Percentiles rank a stretch among this genome's conserved stretches.
Evolutionary conservation across 176 grass and related monocot genomes (phyloP).

Genomic region (Oryza meridionalis): DNA sequence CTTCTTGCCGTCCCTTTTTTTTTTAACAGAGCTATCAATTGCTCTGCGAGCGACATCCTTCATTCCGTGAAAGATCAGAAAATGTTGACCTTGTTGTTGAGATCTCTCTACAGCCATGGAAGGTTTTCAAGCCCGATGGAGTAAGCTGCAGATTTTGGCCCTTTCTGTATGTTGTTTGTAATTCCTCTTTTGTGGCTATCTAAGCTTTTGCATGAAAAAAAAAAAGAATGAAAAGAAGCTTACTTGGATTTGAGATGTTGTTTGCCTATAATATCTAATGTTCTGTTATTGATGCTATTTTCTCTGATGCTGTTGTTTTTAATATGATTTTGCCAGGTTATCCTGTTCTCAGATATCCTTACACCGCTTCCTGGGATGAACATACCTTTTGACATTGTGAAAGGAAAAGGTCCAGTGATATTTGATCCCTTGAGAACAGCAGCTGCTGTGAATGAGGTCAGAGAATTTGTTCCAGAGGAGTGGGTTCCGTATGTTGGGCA

Average conservation of each 20-base stretch:
- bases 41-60: constrained; percentile 85
- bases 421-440: constrained; percentile 84
- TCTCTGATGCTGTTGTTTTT: constrained; percentile 1
- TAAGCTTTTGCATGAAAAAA: not conserved
- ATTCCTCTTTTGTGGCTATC: constrained; percentile 25
- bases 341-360: constrained; percentile 96
- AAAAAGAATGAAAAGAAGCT: not conserved
- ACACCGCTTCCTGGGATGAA: constrained; percentile 99
- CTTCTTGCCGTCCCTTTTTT: not conserved
- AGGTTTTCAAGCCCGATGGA: constrained; percentile 96
- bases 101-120: constrained; percentile 98
- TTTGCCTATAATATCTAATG: not conserved
- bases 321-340: constrained; percentile 60
- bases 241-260: constrained; percentile 26
- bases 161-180: constrained; percentile 38
- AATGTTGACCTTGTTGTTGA: constrained; percentile 97
- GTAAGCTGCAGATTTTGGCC: constrained; percentile 53
- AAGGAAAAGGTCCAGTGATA: constrained; percentile 97
- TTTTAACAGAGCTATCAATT: constrained; percentile 82
- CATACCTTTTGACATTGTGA: constrained; percentile 99
- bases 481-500: constrained; percentile 92
- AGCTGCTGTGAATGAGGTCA: constrained; percentile 82
- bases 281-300: constrained; percentile 16
- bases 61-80: constrained; percentile 98
- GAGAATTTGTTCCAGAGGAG: constrained; percentile 89